These are phyloP conservation scores for Krasilnikovozyma curviuscula DNA, from an alignment of 768 basidiomycete species.

Conservation along the genomic window DNA sequence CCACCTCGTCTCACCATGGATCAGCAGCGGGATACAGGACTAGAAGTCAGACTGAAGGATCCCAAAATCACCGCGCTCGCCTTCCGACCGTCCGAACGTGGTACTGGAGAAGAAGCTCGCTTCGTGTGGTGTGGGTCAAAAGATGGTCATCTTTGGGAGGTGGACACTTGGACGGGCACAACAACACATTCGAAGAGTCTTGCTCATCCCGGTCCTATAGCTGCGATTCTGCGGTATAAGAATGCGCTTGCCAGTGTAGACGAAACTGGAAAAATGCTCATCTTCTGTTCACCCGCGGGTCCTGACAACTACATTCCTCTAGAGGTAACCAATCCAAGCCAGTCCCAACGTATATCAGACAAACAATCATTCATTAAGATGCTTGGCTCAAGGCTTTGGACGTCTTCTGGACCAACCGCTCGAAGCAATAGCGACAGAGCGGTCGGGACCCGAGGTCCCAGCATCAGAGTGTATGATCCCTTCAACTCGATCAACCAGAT, in stretches of 20 bases:
- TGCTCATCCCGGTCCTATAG: conserved; percentile 41
- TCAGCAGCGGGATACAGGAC: conserved; percentile 43
- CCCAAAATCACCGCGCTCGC: conserved; percentile 55
- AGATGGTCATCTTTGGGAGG: conserved; percentile 67
- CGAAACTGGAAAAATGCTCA: conserved; percentile 60
- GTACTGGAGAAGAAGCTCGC: conserved; percentile 34
- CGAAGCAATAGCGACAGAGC: conserved; percentile 7
- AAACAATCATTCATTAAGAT: conserved; percentile 62
- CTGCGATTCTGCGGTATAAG: conserved; percentile 45
- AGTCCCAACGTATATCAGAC: conserved; percentile 42
- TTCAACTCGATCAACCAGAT: conserved; percentile 21
- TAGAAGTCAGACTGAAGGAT: conserved; percentile 39
- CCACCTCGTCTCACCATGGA: conserved; percentile 24
- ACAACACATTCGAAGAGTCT: conserved; percentile 41
- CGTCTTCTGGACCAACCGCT: conserved; percentile 32
- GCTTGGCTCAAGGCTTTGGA: conserved; percentile 64
- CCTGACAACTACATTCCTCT: background rate
- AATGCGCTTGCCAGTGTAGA: conserved; percentile 60
- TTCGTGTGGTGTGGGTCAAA: conserved; percentile 75
- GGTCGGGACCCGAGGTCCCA: conserved; percentile 34
- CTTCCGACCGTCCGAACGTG: conserved; percentile 41
- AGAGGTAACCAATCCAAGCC: conserved; percentile 10
- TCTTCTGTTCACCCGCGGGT: too few species aligned
- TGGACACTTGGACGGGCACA: conserved; percentile 47
- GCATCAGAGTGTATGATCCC: conserved; percentile 60